Evolutionary conservation across 805 yeast genomes (phyloP), one percentile per base, ranked within the genome.

Genomic region (Starmerella sp.): DNA sequence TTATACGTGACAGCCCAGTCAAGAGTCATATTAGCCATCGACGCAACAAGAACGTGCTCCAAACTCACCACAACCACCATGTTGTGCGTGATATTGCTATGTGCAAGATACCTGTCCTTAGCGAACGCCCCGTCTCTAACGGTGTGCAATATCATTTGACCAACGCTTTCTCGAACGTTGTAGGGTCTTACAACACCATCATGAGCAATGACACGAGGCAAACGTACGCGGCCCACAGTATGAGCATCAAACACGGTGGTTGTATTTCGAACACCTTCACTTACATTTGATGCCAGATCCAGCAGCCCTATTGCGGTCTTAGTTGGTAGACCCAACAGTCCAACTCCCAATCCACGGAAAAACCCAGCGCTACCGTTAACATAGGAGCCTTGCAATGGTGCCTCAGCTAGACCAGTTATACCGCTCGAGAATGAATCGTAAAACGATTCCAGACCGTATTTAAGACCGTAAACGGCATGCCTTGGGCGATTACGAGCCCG

Each of bases 281-380:
- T 83, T 38, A 93, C 82, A 68, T 87, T 91, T 53, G 86, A 84
- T 0, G 97, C 96, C 59, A 95, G 74, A 66, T 93, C 99, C 61
- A 93, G 83, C 29, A 93, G 67, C 11, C 99, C 99, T 62, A 91
- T 89, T 0, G 96, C 96, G 0, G 97, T 87, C 72, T 93, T 93
- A 0, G 98, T 90, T 0, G 99, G 98, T 34, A 95, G 71, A 0
- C 98, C 98, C 54, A 93, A 80, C n/a, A 95, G 65, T 11, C 98
- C 99, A 64, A 83, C 86, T 4, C 98, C 98, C 4, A 93, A 66
- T 1, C 99, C 99, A 66, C 83, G 87, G 71, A 93, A 80, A 67
- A 93, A 91, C 0, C 98, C 99, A 3, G 82, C 73, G 0, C 97
- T 81, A 5, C 99, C 99, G 39, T 83, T 95, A 53, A 79, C 75